These are phyloP conservation scores for Stachybotrys chartarum DNA, from an alignment of 2,329 filamentous ascomycete species.

Conservation along the genomic window DNA sequence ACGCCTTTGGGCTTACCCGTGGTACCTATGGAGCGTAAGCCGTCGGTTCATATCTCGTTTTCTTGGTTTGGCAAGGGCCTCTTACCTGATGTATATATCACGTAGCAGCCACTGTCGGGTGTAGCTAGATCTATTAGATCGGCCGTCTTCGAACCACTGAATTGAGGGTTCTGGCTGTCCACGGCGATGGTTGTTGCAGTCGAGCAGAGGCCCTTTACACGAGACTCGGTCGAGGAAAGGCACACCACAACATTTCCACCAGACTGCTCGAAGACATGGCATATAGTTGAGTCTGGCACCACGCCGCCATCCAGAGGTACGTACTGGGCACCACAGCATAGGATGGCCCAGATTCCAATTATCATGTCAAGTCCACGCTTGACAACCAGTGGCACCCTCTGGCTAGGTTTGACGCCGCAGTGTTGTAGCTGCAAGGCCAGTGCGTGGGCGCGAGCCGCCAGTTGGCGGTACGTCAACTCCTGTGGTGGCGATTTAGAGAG, in stretches of 20 bases:
- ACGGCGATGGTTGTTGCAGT: slow-evolving; percentile 17
- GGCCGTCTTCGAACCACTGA: slow-evolving; percentile 1
- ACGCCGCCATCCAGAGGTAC: slow-evolving; percentile 51
- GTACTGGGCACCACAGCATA: slow-evolving; percentile 52
- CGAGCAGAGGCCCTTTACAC: slow-evolving; percentile 18
- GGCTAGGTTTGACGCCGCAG: slow-evolving; percentile 32
- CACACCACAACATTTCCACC: slow-evolving; percentile 38
- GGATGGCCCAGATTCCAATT: slow-evolving; percentile 46
- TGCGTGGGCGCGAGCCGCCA: slow-evolving; percentile 32
- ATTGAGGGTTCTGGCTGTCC: slow-evolving; percentile 12
- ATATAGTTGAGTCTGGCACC: slow-evolving; percentile 39
- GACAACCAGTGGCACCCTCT: slow-evolving; percentile 47
- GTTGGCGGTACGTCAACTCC: slow-evolving; percentile 36
- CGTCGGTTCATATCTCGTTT: neutral
- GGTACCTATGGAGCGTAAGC: slow-evolving; percentile 26
- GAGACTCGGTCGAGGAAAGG: slow-evolving; percentile 28
- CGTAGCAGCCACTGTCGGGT: slow-evolving; percentile 33
- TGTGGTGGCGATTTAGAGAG: slow-evolving; percentile 16
- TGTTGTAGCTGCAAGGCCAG: slow-evolving; percentile 31
- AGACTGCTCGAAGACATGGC: slow-evolving; percentile 41
- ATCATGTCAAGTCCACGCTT: slow-evolving; percentile 50
- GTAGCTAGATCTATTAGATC: slow-evolving; percentile 22
- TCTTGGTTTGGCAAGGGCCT: neutral
- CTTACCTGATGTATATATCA: slow-evolving; percentile 48
- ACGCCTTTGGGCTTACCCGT: slow-evolving; percentile 53